Evolutionary conservation across 139 green algal species (phyloP).

Genomic region (Marvania coccoides): DNA sequence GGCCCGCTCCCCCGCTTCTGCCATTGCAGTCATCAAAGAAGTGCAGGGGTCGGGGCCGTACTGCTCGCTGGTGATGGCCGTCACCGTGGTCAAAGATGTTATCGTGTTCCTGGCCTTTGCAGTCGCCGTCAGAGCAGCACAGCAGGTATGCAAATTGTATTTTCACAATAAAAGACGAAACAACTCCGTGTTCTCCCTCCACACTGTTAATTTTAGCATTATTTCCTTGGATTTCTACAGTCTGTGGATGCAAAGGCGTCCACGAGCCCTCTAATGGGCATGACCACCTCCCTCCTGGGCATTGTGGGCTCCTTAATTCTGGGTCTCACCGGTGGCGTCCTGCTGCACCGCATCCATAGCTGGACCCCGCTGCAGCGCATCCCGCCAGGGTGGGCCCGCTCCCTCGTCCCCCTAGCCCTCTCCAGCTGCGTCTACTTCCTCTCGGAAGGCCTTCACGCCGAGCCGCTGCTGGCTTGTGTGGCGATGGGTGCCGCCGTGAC

Average conservation of each 20-base stretch:
- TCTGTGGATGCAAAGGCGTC: no score
- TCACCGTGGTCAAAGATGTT: constrained; percentile 89
- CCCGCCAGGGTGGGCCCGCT: constrained; percentile 10
- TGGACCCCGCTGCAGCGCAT: neutral
- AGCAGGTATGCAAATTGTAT: neutral
- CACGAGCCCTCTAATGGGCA: constrained; percentile 32
- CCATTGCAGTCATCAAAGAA: constrained; percentile 82
- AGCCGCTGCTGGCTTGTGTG: constrained; percentile 81
- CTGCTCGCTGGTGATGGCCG: constrained; percentile 68
- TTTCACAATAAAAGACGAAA: neutral
- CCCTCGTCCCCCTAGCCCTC: neutral
- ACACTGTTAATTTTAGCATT: no score
- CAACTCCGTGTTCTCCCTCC: neutral
- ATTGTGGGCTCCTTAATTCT: constrained; percentile 27
- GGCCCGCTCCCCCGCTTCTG: constrained; percentile 75
- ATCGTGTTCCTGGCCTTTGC: constrained; percentile 78
- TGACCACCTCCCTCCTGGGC: constrained; percentile 38
- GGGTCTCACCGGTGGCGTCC: neutral
- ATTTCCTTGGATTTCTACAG: no score
- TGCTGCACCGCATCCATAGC: neutral
- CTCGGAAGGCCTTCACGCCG: constrained; percentile 44
- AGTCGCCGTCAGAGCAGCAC: constrained; percentile 12
- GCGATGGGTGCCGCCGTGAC: constrained; percentile 38
- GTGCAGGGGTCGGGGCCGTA: constrained; percentile 70
- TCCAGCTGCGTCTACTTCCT: constrained; percentile 31